Evolutionary conservation across 73 alveolate species (phyloP).

Genomic region (Paramecium tetraurelia): DNA sequence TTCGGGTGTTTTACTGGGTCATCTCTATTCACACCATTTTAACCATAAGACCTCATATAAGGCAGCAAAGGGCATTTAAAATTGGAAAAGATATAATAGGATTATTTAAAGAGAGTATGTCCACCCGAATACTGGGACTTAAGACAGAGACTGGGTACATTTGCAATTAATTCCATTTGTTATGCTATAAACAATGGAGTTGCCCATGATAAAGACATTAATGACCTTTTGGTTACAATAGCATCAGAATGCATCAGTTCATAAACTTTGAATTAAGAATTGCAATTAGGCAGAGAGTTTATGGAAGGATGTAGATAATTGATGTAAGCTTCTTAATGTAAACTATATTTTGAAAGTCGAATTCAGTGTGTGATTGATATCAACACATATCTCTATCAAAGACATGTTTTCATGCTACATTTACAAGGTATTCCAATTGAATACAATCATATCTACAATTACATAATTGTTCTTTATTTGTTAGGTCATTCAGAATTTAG

Average conservation of each 20-base stretch:
- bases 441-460: slow-evolving; percentile 10
- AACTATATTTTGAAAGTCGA: slow-evolving; percentile 15
- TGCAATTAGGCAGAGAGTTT: slow-evolving; percentile 26
- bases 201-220: slow-evolving; percentile 41
- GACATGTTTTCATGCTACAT: not conserved
- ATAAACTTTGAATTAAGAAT: not conserved
- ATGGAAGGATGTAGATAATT: slow-evolving; percentile 47
- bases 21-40: slow-evolving; percentile 6
- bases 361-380: not conserved
- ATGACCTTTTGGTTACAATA: slow-evolving; percentile 35
- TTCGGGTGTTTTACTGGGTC: slow-evolving; percentile 45
- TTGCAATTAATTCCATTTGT: not conserved
- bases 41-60: not conserved
- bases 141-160: not conserved
- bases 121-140: slow-evolving; percentile 1
- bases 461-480: not conserved
- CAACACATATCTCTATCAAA: not conserved
- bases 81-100: not conserved
- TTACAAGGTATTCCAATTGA: not conserved
- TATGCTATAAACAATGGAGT: slow-evolving; percentile 11
- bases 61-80: slow-evolving; percentile 7
- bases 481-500: slow-evolving; percentile 19
- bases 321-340: not conserved
- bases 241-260: not conserved
- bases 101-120: not conserved